Evolutionary conservation across 805 yeast genomes (phyloP).

Genomic region (Saturnispora bothae): DNA sequence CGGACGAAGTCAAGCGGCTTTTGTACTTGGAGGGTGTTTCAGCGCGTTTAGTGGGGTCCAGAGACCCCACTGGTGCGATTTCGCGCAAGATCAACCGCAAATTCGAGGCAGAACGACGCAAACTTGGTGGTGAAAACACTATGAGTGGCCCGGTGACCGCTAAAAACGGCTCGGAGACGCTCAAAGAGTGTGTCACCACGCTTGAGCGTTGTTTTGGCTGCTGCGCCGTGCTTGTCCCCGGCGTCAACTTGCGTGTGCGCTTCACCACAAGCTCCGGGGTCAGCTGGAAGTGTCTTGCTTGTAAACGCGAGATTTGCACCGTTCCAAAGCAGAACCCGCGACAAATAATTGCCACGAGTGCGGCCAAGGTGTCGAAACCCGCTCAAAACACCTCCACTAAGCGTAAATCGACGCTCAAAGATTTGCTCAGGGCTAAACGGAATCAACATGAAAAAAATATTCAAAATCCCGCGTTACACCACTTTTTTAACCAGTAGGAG

Average conservation of each 20-base stretch:
- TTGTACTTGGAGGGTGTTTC: conserved; percentile 5
- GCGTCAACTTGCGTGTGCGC: conserved; percentile 11
- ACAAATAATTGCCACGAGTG: not conserved
- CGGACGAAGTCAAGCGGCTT: conserved; percentile 1
- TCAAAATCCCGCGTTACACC: conserved; percentile 7
- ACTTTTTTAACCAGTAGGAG: not conserved
- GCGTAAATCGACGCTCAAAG: not conserved
- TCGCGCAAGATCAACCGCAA: not conserved
- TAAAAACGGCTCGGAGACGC: not conserved
- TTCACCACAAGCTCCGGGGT: conserved; percentile 8
- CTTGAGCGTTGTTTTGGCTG: conserved; percentile 8
- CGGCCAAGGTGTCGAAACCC: not conserved
- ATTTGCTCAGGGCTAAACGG: conserved; percentile 6
- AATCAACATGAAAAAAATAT: not conserved
- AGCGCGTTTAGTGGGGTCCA: not conserved
- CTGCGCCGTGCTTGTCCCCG: conserved; percentile 11
- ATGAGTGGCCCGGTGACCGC: not conserved
- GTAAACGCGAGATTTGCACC: not conserved
- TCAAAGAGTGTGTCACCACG: conserved; percentile 1
- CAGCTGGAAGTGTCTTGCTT: conserved; percentile 4
- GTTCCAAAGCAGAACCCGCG: not conserved
- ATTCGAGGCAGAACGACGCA: conserved; percentile 1
- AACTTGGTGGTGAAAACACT: not conserved
- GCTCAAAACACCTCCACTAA: not conserved
- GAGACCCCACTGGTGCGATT: not conserved